Evolutionary conservation across 1,139 yeast species (phyloP).

Genomic region (Geotrichum fermentans): DNA sequence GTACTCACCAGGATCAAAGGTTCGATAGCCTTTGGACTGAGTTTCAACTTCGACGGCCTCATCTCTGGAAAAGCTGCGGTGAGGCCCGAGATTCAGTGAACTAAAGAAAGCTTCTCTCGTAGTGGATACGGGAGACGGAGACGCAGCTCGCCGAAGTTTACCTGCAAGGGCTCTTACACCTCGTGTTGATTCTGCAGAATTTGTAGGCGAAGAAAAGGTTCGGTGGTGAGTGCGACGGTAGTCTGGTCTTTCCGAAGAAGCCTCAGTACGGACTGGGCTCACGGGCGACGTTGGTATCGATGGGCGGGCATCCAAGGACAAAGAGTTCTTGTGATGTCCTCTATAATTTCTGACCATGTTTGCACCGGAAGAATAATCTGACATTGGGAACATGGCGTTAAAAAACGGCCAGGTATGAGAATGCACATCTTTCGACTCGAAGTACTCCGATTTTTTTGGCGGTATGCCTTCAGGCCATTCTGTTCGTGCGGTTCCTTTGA

Average conservation of each 20-base stretch:
- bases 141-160: conserved; percentile 19
- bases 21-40: conserved; percentile 36
- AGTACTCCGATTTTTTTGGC: conserved; percentile 65
- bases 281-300: background rate
- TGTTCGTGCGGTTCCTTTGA: conserved; percentile 72
- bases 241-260: background rate
- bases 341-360: conserved; percentile 54
- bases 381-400: conserved; percentile 41
- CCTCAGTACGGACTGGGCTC: background rate
- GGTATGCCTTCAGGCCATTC: conserved; percentile 99
- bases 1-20: conserved; percentile 77
- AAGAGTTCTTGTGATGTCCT: conserved; percentile 1
- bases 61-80: conserved; percentile 17
- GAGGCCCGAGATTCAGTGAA: conserved; percentile 1
- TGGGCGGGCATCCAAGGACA: background rate
- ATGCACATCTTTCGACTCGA: conserved; percentile 61
- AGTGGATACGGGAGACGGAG: conserved; percentile 19
- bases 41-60: conserved; percentile 20
- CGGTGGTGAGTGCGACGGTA: conserved; percentile 3
- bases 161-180: conserved; percentile 20
- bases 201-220: conserved; percentile 13
- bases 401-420: conserved; percentile 93
- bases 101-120: background rate
- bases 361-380: conserved; percentile 43
- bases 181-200: conserved; percentile 13